Conservation (phyloP, 1,284 basidiomycete species). For the Agroathelia rolfsii region DNA sequence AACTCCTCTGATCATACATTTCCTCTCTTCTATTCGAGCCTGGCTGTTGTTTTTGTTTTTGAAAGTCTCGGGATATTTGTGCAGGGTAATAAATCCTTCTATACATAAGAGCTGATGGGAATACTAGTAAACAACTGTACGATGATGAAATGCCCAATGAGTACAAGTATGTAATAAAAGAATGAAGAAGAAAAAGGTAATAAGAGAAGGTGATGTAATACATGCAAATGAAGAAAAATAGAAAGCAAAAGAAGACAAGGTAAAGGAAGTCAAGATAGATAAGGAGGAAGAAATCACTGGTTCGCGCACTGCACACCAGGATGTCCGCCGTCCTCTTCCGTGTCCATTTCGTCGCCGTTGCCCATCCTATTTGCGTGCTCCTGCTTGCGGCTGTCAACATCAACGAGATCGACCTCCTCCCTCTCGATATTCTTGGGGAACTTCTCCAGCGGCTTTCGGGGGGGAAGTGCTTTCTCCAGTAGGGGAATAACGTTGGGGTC, state of each 20-base stretch:
- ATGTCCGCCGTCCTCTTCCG: slow-evolving; percentile 65
- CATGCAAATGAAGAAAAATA: no score
- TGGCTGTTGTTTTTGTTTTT: no score
- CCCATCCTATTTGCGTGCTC: slow-evolving; percentile 36
- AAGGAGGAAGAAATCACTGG: slow-evolving; percentile 40
- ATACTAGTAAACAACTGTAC: slow-evolving; percentile 7
- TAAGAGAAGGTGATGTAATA: no score
- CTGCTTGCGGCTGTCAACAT: slow-evolving; percentile 74
- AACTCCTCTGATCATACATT: not conserved
- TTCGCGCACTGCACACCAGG: slow-evolving; percentile 80
- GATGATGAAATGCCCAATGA: slow-evolving; percentile 18
- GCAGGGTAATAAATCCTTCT: no score
- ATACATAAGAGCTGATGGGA: no score
- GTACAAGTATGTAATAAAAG: slow-evolving; percentile 20
- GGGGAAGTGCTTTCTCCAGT: slow-evolving; percentile 83
- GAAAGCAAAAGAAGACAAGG: no score
- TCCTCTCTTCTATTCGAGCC: no score
- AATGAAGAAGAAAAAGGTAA: slow-evolving; percentile 11
- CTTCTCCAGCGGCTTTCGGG: slow-evolving; percentile 63
- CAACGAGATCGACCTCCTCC: slow-evolving; percentile 84
- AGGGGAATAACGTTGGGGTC: slow-evolving; percentile 58
- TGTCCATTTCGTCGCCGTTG: slow-evolving; percentile 73
- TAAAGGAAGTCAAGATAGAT: no score
- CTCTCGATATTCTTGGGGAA: slow-evolving; percentile 63
- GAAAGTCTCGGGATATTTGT: no score